These are phyloP conservation scores for Blastobotrys chiropterorum DNA, from an alignment of 805 yeast genomes.

Conservation along the genomic window DNA sequence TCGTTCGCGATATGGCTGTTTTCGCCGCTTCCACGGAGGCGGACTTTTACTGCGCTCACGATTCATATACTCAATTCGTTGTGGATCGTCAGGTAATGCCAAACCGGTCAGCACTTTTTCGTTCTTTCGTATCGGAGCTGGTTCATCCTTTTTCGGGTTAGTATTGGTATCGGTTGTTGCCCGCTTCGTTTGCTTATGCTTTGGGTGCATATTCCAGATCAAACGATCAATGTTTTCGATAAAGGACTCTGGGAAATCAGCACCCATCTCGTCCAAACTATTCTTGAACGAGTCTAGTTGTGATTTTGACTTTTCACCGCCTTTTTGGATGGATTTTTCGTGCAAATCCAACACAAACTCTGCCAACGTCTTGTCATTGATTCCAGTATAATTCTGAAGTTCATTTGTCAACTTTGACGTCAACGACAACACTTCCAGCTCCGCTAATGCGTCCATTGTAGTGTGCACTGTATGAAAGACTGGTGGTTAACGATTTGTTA, in stretches of 20 bases:
- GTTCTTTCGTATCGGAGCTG: neutral
- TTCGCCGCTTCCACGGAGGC: neutral
- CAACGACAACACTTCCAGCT: constrained; percentile 26
- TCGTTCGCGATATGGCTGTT: neutral
- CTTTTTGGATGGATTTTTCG: constrained; percentile 8
- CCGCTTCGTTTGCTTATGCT: constrained; percentile 13
- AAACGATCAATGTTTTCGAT: constrained; percentile 27
- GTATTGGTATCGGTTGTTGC: neutral
- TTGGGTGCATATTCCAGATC: constrained; percentile 29
- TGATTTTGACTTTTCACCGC: constrained; percentile 20
- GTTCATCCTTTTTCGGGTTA: neutral
- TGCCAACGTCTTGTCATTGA: constrained; percentile 40
- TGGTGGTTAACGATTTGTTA: neutral
- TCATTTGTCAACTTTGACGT: constrained; percentile 32
- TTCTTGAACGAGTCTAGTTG: constrained; percentile 31
- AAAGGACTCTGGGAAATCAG: constrained; percentile 33
- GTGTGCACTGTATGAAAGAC: too few species aligned
- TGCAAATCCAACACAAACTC: constrained; percentile 41
- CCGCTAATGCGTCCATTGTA: constrained; percentile 27
- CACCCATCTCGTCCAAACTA: constrained; percentile 39
- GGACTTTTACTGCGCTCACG: constrained; percentile 2
- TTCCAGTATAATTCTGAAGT: constrained; percentile 30
- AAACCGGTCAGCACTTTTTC: constrained; percentile 7
- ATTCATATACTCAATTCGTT: neutral
- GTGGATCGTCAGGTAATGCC: constrained; percentile 18